A percentile compares a stretch with the other conserved stretches of the same genome.
phyloP scores from a whole-genome alignment of 352 stramenopile genomes.

The Phytophthora hibernalis region DNA sequence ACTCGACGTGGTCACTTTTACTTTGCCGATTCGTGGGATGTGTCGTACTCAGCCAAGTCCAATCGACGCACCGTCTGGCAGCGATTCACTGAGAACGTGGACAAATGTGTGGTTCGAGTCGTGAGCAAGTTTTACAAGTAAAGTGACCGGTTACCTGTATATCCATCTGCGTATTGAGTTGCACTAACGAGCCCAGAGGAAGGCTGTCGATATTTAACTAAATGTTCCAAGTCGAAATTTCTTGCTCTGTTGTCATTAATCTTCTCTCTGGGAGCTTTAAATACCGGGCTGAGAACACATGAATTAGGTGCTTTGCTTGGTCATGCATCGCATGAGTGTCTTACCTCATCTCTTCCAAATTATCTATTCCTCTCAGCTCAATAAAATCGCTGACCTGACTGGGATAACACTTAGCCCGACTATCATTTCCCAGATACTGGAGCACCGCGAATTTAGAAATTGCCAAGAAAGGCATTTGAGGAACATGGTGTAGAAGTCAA shows the following conservation, averaged over 20 bases:
- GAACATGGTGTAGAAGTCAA: not conserved
- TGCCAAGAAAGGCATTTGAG: not conserved
- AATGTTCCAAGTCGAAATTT: no score
- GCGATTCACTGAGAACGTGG: conserved; percentile 33
- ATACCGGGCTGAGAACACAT: no score
- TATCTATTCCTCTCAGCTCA: not conserved
- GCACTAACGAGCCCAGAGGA: conserved; percentile 11
- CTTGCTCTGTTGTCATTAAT: no score
- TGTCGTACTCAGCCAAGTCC: conserved; percentile 23
- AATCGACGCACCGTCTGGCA: conserved; percentile 36
- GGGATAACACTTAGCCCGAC: not conserved
- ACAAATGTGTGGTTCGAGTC: conserved; percentile 40
- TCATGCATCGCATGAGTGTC: no score
- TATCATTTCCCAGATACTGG: not conserved
- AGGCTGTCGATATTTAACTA: conserved; percentile 31
- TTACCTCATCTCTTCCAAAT: not conserved
- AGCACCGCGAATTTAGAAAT: not conserved
- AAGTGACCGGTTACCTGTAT: conserved; percentile 1
- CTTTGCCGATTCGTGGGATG: conserved; percentile 20
- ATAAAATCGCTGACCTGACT: not conserved
- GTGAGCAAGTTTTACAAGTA: conserved; percentile 43
- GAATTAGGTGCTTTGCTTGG: no score
- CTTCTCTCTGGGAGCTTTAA: no score
- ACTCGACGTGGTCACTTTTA: conserved; percentile 12
- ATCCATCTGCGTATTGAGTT: not conserved